Evolutionary conservation across 352 stramenopile species (phyloP).

Genomic region (Phytopythium litorale): DNA sequence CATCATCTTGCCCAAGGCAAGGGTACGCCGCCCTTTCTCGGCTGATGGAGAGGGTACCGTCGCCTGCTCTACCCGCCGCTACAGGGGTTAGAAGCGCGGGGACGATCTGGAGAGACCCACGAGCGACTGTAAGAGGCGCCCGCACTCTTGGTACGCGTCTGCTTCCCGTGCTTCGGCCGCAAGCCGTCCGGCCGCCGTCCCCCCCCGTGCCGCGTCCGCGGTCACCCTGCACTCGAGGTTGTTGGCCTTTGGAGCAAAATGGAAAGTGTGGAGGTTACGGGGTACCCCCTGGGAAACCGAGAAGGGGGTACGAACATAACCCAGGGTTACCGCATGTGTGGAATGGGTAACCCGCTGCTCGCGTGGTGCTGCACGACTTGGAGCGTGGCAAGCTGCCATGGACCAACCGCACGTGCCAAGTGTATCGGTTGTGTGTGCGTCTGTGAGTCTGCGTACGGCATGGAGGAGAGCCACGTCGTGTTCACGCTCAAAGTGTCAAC

Average conservation of each 20-base stretch:
- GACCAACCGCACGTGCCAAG: no score
- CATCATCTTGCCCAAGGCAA: conserved; percentile 42
- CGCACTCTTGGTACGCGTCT: not conserved
- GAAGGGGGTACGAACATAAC: no score
- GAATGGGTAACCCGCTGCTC: no score
- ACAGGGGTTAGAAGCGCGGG: not conserved
- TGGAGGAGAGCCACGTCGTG: no score
- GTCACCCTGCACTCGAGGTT: no score
- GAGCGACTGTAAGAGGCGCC: not conserved
- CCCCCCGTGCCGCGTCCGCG: no score
- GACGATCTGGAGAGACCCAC: not conserved
- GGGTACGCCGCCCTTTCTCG: not conserved
- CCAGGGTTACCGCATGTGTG: not conserved
- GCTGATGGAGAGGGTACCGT: not conserved
- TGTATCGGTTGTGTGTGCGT: no score
- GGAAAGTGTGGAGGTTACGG: not conserved
- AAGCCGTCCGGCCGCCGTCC: no score
- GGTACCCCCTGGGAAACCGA: not conserved
- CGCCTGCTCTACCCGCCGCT: not conserved
- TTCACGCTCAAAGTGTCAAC: no score
- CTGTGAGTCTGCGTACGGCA: no score
- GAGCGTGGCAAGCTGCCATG: no score
- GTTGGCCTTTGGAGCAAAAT: not conserved
- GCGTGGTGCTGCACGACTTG: no score
- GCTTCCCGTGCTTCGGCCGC: not conserved